Evolutionary conservation across 2,329 filamentous ascomycete genomes (phyloP).

Genomic region (Exophiala xenobiotica): DNA sequence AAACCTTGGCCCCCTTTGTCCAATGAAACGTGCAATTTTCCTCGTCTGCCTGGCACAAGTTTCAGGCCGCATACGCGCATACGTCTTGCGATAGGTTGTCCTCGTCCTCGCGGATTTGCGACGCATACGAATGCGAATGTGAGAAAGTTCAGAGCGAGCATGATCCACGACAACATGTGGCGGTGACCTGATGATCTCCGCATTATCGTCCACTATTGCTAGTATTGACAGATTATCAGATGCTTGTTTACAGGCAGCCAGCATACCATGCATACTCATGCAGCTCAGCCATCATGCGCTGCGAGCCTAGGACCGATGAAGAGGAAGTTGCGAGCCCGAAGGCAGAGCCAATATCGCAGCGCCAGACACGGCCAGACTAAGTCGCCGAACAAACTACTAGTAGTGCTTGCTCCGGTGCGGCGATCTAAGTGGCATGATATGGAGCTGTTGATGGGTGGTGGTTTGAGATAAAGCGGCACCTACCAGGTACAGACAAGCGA

Average conservation of each 20-base stretch:
- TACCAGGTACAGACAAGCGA: not conserved
- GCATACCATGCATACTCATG: not conserved
- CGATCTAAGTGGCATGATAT: not conserved
- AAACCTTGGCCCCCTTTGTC: not conserved
- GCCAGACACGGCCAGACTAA: too few relatives aligned
- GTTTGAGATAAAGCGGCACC: too few relatives aligned
- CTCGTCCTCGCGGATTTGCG: not conserved
- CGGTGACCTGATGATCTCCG: not conserved
- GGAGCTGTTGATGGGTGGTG: not conserved
- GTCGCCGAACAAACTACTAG: too few relatives aligned
- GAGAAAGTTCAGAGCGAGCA: not conserved
- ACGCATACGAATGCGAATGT: not conserved
- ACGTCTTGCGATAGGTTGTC: too few relatives aligned
- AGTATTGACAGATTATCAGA: not conserved
- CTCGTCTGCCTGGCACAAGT: slow-evolving; percentile 1
- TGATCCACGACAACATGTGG: not conserved
- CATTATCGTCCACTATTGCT: not conserved
- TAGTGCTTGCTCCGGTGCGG: too few relatives aligned
- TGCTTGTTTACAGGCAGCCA: not conserved
- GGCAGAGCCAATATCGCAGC: too few relatives aligned
- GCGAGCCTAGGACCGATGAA: not conserved
- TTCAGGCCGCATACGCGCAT: not conserved
- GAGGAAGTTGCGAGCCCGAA: not conserved
- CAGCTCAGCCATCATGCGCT: not conserved
- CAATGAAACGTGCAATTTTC: slow-evolving; percentile 1